A percentile compares a stretch with the other conserved stretches of the same genome.
Conservation (phyloP, 371 early-diverging fungal genomes). For the Umbelopsis sp. region DNA sequence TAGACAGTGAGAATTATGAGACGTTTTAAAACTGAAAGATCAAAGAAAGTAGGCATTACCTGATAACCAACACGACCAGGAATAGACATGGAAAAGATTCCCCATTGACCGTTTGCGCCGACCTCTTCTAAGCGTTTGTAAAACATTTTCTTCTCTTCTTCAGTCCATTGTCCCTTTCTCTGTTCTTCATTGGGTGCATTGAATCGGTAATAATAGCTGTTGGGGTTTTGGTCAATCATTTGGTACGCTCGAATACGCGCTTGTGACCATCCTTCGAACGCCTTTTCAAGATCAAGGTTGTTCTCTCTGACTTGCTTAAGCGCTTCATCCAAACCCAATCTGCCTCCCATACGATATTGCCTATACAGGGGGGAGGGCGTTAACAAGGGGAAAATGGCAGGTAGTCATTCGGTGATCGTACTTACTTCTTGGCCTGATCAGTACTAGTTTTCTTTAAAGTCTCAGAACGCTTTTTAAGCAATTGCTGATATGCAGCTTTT, state of each 20-base stretch:
- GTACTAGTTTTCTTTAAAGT: conserved; percentile 76
- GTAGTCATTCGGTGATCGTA: neutral
- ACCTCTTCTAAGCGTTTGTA: conserved; percentile 76
- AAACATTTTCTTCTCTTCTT: conserved; percentile 80
- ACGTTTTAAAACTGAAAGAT: neutral
- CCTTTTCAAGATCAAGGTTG: conserved; percentile 68
- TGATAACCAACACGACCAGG: conserved; percentile 95
- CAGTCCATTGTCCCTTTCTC: conserved; percentile 84
- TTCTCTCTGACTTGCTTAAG: conserved; percentile 79
- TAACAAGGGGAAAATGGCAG: neutral
- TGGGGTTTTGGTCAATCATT: conserved; percentile 87
- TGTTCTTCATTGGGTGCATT: conserved; percentile 94
- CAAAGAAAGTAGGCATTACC: conserved; percentile 35
- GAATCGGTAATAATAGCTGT: conserved; percentile 94
- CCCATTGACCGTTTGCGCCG: conserved; percentile 94
- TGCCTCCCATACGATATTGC: conserved; percentile 72
- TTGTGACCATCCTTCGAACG: conserved; percentile 92
- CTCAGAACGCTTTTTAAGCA: conserved; percentile 76
- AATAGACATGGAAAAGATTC: conserved; percentile 88
- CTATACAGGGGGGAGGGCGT: conserved; percentile 20
- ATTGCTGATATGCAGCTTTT: conserved; percentile 77
- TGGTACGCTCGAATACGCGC: conserved; percentile 89
- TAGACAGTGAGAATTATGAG: neutral
- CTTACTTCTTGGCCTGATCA: conserved; percentile 73
- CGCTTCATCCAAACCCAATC: conserved; percentile 85